Evolutionary conservation across 441 rosid species (phyloP).

Genomic region (Eugenia klotzschiana): DNA sequence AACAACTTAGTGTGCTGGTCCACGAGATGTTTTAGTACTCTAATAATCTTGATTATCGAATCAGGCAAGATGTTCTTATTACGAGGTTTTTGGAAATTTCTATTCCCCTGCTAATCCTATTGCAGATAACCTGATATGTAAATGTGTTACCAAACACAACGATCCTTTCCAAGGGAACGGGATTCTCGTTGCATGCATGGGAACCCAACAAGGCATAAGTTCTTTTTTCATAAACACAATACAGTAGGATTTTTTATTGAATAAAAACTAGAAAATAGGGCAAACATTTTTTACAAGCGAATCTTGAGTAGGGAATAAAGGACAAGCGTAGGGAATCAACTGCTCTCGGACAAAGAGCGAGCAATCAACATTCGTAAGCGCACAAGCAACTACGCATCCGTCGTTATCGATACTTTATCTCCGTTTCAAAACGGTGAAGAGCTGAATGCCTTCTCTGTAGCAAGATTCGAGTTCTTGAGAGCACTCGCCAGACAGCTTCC

Average conservation of each 20-base stretch:
- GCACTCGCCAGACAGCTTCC: not conserved
- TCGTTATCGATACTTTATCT: not conserved
- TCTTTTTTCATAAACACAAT: not conserved
- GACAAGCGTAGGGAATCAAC: not conserved
- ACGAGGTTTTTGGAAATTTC: not conserved
- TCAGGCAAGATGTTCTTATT: not conserved
- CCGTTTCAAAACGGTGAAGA: slow-evolving; percentile 17
- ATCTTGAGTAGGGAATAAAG: not conserved
- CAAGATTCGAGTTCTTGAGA: not conserved
- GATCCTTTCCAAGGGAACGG: not conserved
- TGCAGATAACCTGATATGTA: not conserved
- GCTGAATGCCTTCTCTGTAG: slow-evolving; percentile 2
- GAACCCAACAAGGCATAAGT: not conserved
- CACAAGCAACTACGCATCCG: not conserved
- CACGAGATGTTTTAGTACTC: not conserved
- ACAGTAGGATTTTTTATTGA: not conserved
- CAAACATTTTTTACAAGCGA: not conserved
- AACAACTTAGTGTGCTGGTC: not conserved
- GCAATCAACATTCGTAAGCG: not conserved
- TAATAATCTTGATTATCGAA: not conserved
- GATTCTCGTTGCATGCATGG: not conserved
- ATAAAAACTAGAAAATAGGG: not conserved
- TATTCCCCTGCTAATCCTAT: not conserved
- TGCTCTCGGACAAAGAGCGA: not conserved
- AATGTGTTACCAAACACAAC: not conserved